A percentile compares a stretch with the other conserved stretches of the same genome.
These are phyloP conservation scores for Orbilia brochopaga DNA, from an alignment of 2,329 filamentous ascomycete species.

Conservation along the genomic window DNA sequence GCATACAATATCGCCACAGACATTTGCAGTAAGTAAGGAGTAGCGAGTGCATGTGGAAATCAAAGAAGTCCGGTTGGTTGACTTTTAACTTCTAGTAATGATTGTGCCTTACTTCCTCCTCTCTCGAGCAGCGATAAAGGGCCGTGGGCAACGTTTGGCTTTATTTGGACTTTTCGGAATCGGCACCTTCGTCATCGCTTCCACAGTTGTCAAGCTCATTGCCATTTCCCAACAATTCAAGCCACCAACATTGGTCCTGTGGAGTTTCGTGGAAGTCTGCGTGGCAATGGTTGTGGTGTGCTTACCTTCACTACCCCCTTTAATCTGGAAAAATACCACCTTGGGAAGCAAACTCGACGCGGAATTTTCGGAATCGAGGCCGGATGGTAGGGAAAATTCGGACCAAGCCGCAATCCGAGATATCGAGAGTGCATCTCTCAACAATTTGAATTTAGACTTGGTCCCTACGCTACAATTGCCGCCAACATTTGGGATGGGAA, in stretches of 20 bases:
- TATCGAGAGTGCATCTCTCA: too few species aligned
- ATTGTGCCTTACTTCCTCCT: constrained; percentile 41
- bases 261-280: constrained; percentile 41
- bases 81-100: constrained; percentile 22
- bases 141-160: constrained; percentile 22
- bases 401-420: not conserved
- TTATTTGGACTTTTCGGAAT: constrained; percentile 34
- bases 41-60: not conserved
- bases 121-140: constrained; percentile 20
- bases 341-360: constrained; percentile 6
- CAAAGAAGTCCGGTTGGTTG: not conserved
- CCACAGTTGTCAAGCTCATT: constrained; percentile 32
- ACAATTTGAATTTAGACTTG: too few species aligned
- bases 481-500: too few species aligned
- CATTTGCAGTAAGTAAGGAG: constrained; percentile 27
- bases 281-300: constrained; percentile 43
- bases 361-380: constrained; percentile 3
- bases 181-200: constrained; percentile 28
- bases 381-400: constrained; percentile 6
- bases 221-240: constrained; percentile 36
- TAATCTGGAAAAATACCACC: constrained; percentile 36
- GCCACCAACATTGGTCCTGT: constrained; percentile 34
- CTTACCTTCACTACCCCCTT: constrained; percentile 35
- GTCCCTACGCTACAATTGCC: too few species aligned
- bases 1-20: constrained; percentile 44